Base-by-base conservation (phyloP, 768 basidiomycete species). In the Saitozyma sp. region DNA sequence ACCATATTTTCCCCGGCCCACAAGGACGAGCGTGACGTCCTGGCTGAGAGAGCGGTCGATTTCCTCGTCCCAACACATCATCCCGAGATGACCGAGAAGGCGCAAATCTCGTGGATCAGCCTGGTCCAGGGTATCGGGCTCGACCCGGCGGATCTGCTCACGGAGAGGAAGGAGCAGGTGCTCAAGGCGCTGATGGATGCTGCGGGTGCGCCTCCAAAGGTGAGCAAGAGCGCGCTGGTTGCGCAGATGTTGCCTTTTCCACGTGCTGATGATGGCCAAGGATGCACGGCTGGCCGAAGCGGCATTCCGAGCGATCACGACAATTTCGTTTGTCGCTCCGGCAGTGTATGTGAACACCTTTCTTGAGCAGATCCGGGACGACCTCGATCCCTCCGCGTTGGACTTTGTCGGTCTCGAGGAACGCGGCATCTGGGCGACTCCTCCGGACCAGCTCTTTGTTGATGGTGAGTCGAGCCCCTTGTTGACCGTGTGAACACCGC, bases 381-480 rank as follows among this genome's bases (percentile, higher is more conserved):
- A 93, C 73, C 83, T 97, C n/a, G 82, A 88, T 59, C 82, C 86
- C 0, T 66, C 76, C 0, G 74, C 80, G n/a, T 80, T 94, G 54
- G 83, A 85, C 17, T 79, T 85, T 14, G 78, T 98, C 60, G 87
- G 87, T 0, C 84, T 88, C 11, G 82, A 84, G 8, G 93, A 96
- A 50, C 75, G 92, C 16, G 90, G 86, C 6, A 87, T 96, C 13
- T 97, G 91, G 92, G 81, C 82, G 3, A 92, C 92, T 0, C 89
- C 90, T 0, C 87, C 88, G 56, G 95, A 89, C n/a, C 87, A 84
- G 8, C 82, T 86, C 0, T 97, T 84, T 63, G 83, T 90, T 45
- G 91, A 96, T 78, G 90, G 92, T 91, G 59, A 66, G 76, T 65
- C 3, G 3, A 7, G 46, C 29, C 38, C 39, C 49, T 53, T 9